These are phyloP conservation scores for Boletus coccyginus DNA, from an alignment of 768 basidiomycete genomes.

Conservation along the genomic window DNA sequence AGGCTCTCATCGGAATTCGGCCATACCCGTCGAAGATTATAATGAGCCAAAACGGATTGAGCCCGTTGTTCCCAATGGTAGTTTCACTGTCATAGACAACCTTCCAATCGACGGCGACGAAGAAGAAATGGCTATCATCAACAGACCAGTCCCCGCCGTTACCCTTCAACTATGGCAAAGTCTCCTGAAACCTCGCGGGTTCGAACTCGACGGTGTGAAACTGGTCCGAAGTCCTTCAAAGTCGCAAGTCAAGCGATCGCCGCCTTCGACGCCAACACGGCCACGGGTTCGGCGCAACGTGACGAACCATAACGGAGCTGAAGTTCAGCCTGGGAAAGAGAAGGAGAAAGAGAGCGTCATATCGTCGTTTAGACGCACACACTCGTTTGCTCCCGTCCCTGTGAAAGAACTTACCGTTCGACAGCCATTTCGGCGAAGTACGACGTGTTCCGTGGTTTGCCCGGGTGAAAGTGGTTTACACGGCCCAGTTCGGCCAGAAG, in stretches of 20 bases:
- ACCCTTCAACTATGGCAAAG: conserved; percentile 70
- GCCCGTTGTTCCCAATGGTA: conserved; percentile 7
- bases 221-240: conserved; percentile 64
- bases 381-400: conserved; percentile 56
- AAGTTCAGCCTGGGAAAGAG: conserved; percentile 5
- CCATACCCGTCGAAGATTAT: conserved; percentile 4
- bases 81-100: conserved; percentile 21
- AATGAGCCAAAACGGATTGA: conserved; percentile 23
- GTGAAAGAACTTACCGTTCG: conserved; percentile 25
- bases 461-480: conserved; percentile 14
- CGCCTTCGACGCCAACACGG: conserved; percentile 15
- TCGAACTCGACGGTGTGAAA: conserved; percentile 53
- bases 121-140: conserved; percentile 57
- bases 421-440: conserved; percentile 48
- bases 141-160: conserved; percentile 57
- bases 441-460: conserved; percentile 22
- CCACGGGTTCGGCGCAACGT: conserved; percentile 2
- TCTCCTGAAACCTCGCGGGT: conserved; percentile 66
- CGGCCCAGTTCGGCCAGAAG: neutral
- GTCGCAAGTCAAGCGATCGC: conserved; percentile 25
- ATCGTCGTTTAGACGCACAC: conserved; percentile 57
- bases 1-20: conserved; percentile 13
- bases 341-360: conserved; percentile 42
- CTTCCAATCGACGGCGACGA: conserved; percentile 30
- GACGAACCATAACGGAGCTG: neutral